Percentiles rank a stretch among this genome's conserved stretches.
These are phyloP conservation scores for Fraxinus albicans DNA, from an alignment of 305 asterid species.

Conservation along the genomic window DNA sequence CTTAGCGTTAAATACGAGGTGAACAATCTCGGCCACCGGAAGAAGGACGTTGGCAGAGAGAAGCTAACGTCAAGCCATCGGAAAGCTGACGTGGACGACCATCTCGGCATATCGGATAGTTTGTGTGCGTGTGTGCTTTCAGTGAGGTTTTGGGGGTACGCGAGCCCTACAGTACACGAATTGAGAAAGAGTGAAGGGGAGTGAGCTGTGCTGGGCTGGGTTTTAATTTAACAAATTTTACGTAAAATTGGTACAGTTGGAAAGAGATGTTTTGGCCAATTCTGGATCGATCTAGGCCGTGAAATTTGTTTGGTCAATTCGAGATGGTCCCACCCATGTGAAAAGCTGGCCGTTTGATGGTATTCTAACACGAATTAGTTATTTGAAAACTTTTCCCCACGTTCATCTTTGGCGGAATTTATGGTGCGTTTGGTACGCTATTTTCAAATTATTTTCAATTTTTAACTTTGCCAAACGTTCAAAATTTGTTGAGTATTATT, in stretches of 20 bases:
- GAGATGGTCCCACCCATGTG: neutral
- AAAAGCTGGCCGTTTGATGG: neutral
- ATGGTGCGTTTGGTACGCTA: too few relatives aligned
- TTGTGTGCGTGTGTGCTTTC: neutral
- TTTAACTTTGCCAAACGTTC: too few relatives aligned
- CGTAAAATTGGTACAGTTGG: neutral
- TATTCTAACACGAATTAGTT: too few relatives aligned
- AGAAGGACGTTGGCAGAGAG: conserved; percentile 62
- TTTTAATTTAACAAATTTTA: neutral
- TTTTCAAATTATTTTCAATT: too few relatives aligned
- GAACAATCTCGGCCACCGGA: conserved; percentile 74
- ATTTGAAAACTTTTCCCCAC: too few relatives aligned
- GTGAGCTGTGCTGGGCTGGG: neutral
- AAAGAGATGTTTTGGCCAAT: neutral
- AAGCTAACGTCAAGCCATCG: conserved; percentile 59
- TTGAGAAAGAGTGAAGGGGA: neutral
- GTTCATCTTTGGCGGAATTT: too few relatives aligned
- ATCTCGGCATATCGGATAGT: conserved; percentile 20
- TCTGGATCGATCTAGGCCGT: neutral
- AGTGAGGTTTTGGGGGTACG: neutral
- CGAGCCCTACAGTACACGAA: neutral
- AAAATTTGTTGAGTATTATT: too few relatives aligned
- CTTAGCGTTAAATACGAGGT: conserved; percentile 52
- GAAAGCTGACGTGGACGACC: conserved; percentile 37
- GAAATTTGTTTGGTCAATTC: neutral